phyloP scores from a whole-genome alignment of 306 rosid genomes.

The Cucumis melo region DNA sequence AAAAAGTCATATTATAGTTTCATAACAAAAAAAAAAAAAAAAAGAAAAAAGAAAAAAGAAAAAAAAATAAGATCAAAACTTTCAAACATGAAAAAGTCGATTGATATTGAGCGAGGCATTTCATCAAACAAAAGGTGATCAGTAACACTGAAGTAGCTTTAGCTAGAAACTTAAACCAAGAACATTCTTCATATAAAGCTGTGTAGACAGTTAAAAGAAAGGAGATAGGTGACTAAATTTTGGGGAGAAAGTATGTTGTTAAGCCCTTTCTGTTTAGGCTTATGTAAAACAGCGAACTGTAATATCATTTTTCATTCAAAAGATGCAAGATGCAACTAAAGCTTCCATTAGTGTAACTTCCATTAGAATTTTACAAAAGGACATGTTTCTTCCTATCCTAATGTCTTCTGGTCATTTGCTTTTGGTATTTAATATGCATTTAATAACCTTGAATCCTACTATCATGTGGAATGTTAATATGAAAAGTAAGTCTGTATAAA shows the following conservation, averaged over 20 bases:
- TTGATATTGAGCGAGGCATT: not conserved
- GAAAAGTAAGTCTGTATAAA: not conserved
- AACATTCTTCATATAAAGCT: not conserved
- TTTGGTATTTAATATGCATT: not conserved
- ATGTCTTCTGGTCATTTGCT: not conserved
- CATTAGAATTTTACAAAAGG: not conserved
- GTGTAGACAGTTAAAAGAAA: not conserved
- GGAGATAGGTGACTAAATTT: not conserved
- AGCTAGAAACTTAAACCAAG: not conserved
- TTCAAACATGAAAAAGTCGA: not conserved
- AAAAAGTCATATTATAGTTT: not conserved
- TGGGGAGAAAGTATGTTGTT: not conserved
- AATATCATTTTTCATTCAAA: not conserved
- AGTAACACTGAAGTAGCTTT: not conserved
- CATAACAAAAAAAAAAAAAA: not conserved
- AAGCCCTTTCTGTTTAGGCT: not conserved
- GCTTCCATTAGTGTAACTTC: not conserved
- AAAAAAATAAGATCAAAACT: not conserved
- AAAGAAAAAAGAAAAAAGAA: no score
- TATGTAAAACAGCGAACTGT: not conserved
- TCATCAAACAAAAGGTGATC: not conserved
- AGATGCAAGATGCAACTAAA: not conserved
- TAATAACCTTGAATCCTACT: not conserved
- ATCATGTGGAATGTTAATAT: not conserved
- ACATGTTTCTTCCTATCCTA: not conserved